Evolutionary conservation across 2,329 filamentous ascomycete species (phyloP).

Genomic region (Nannizziopsis barbatae): DNA sequence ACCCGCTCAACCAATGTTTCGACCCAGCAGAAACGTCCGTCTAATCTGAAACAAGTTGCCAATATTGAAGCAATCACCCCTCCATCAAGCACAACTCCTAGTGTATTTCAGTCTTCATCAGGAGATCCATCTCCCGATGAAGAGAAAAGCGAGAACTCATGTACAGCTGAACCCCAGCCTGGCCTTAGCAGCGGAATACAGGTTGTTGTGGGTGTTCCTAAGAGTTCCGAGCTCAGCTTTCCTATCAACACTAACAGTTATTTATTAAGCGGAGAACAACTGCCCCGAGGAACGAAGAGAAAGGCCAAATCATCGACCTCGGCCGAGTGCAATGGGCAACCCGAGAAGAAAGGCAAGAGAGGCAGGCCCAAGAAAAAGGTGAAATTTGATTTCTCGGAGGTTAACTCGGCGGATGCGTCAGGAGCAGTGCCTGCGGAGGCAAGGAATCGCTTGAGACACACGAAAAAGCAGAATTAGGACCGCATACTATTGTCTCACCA

Average conservation of each 20-base stretch:
- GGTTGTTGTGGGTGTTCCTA: conserved; percentile 7
- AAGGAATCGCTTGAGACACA: neutral
- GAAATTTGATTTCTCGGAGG: neutral
- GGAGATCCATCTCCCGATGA: neutral
- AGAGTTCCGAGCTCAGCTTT: neutral
- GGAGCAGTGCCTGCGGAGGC: neutral
- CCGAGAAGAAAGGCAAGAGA: neutral
- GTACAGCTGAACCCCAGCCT: neutral
- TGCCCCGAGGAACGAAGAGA: conserved; percentile 7
- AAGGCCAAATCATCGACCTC: neutral
- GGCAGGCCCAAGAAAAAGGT: conserved; percentile 1
- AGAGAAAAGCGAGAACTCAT: neutral
- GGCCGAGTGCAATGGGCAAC: neutral
- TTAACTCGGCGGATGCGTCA: neutral
- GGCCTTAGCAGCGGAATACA: neutral
- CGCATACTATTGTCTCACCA: neutral
- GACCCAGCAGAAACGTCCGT: neutral
- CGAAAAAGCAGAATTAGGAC: neutral
- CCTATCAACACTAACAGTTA: neutral
- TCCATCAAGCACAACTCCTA: neutral
- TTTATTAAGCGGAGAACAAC: conserved; percentile 3
- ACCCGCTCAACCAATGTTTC: neutral
- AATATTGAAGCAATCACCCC: neutral
- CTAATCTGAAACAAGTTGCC: conserved; percentile 7
- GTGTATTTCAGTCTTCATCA: neutral